phyloP scores from a whole-genome alignment of 257 asterid species.

The Schizonepeta tenuifolia region DNA sequence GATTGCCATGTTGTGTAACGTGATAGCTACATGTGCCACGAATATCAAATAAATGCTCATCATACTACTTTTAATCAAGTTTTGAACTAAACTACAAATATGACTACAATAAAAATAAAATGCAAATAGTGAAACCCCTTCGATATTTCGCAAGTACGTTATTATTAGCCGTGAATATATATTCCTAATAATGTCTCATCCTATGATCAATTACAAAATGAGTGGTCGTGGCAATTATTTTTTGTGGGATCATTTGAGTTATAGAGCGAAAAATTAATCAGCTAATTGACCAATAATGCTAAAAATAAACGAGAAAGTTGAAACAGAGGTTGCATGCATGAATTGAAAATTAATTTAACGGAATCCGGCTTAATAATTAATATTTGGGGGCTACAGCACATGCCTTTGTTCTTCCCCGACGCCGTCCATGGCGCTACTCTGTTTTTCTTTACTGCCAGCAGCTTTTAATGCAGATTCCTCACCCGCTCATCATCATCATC shows the following conservation, averaged over 20 bases:
- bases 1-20: neutral
- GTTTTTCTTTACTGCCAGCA: conserved; percentile 6
- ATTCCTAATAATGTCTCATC: neutral
- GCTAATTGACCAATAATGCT: neutral
- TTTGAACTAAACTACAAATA: neutral
- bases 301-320: neutral
- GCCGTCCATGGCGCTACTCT: conserved; percentile 35
- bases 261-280: neutral
- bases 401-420: conserved; percentile 33
- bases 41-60: neutral
- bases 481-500: neutral
- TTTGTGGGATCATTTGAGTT: neutral
- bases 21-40: neutral
- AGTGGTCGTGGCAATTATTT: neutral
- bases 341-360: neutral
- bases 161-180: neutral
- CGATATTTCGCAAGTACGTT: neutral
- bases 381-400: conserved; percentile 25
- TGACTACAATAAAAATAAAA: neutral
- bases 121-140: neutral
- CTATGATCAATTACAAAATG: neutral
- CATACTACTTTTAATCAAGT: neutral
- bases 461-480: conserved; percentile 41
- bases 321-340: neutral
- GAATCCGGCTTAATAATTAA: neutral